Conservation (phyloP, 1,284 basidiomycete species). For the Malassezia globosa region DNA sequence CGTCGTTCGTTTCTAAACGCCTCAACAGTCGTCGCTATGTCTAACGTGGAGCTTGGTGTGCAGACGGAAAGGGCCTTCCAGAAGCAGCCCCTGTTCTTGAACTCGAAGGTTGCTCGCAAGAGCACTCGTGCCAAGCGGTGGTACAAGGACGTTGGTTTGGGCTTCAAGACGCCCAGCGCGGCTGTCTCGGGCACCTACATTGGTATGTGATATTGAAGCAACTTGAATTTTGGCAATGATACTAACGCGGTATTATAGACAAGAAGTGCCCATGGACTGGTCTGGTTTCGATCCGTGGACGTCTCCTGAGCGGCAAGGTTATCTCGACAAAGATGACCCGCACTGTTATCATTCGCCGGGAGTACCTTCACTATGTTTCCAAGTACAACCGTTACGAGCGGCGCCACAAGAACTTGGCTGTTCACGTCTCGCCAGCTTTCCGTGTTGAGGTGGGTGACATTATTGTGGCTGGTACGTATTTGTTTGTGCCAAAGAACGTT, state of each 20-base stretch:
- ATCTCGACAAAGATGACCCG: constrained; percentile 99
- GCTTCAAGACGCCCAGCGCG: constrained; percentile 68
- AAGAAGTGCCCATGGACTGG: constrained; percentile 97
- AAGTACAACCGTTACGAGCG: constrained; percentile 67
- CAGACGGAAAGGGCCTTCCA: constrained; percentile 56
- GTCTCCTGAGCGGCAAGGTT: constrained; percentile 93
- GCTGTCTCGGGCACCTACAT: constrained; percentile 96
- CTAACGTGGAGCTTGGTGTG: constrained; percentile 44
- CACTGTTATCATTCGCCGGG: constrained; percentile 92
- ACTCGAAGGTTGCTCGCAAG: constrained; percentile 83
- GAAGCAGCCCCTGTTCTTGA: constrained; percentile 94
- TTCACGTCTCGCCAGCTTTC: constrained; percentile 95
- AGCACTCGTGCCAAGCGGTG: constrained; percentile 91
- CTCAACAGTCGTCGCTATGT: constrained; percentile 35
- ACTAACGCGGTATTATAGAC: constrained; percentile 55
- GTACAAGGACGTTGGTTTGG: constrained; percentile 62
- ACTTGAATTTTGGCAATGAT: too few relatives aligned
- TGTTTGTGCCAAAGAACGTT: too few relatives aligned
- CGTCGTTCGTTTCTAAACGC: constrained; percentile 18
- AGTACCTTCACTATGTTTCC: constrained; percentile 90
- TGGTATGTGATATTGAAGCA: too few relatives aligned
- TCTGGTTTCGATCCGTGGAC: constrained; percentile 77
- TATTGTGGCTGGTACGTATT: constrained; percentile 67
- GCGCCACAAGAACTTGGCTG: constrained; percentile 90
- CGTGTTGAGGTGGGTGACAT: constrained; percentile 68